These are phyloP conservation scores for Diaporthe australafricana DNA, from an alignment of 2,329 filamentous ascomycete species.

Conservation along the genomic window DNA sequence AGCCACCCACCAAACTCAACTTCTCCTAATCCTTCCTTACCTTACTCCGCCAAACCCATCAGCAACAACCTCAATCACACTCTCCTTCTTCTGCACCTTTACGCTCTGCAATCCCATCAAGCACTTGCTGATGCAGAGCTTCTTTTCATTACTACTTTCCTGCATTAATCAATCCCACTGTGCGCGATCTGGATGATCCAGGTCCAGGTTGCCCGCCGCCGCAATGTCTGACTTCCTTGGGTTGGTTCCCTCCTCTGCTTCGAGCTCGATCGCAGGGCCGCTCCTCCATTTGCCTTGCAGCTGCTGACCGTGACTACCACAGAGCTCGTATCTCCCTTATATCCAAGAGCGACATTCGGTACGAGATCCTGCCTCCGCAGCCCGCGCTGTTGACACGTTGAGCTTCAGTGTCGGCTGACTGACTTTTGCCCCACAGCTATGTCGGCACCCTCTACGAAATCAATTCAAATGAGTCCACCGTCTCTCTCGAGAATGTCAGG, in stretches of 20 bases:
- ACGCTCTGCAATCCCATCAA: not conserved
- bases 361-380: constrained; percentile 51
- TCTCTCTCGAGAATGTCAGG: constrained; percentile 95
- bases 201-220: constrained; percentile 32
- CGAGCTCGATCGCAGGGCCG: constrained; percentile 35
- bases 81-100: not conserved
- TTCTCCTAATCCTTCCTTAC: constrained; percentile 6
- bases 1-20: constrained; percentile 13
- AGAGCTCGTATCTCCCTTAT: constrained; percentile 96
- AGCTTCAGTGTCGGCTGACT: constrained; percentile 43
- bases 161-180: constrained; percentile 13
- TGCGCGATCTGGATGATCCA: constrained; percentile 26
- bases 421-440: constrained; percentile 72
- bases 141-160: not conserved
- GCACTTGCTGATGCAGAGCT: constrained; percentile 31
- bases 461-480: constrained; percentile 96
- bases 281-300: constrained; percentile 31
- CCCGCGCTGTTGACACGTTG: constrained; percentile 18
- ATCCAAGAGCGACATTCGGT: constrained; percentile 98
- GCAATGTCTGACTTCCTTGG: constrained; percentile 72
- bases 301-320: constrained; percentile 48
- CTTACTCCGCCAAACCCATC: constrained; percentile 5
- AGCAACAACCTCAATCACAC: constrained; percentile 15
- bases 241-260: constrained; percentile 52
- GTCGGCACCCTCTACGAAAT: constrained; percentile 97